Evolutionary conservation across 306 rosid genomes (phyloP), one percentile per base, ranked within the genome.

Genomic region (Rosa lucieae): DNA sequence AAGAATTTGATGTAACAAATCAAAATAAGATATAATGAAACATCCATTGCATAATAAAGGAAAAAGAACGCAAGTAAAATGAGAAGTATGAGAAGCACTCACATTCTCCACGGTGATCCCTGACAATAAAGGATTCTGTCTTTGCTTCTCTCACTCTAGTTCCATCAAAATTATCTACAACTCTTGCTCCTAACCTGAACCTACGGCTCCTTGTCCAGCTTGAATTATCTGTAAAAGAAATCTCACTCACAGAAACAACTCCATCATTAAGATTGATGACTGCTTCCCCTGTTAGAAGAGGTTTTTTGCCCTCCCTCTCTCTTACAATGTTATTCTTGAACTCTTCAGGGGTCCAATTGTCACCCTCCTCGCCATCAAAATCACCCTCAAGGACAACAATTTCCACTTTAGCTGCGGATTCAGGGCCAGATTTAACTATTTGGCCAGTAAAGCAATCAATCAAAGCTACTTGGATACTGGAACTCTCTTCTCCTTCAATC

Each of bases 61-160:
- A 29, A 32, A 29, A 29, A 29, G 8, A 62, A 63, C 20, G n/a
- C 23, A 6, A 7, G 71, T 17, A 39, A 46, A 9, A 29, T 32
- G 23, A 49, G 3, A 26, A 32, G 44, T 10, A 65, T 72, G 11
- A 56, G 20, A 83, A 82, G 78, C 81, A 87, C 98, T 96, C 79
- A 96, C 99, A 82, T 91, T 96, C 99, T 88, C 99, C 98, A 52
- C 98, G 88, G 70, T 96, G 99, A 86, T 96, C 99, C 86, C 98
- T 89, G 42, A 96, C 99, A 49, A 96, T 89, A 68, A 93, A 96
- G 44, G 98, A 91, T 44, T 85, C 94, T 35, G 97, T 91, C 92
- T 90, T 96, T 67, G 97, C 97, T 87, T 93, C 99, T 78, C 85
- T 88, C 76, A 96, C 80, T 85, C 89, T 84, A 48, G 77, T 78